Base-by-base conservation (phyloP, 2,329 filamentous ascomycete genomes). In the Xylaria polymorpha region DNA sequence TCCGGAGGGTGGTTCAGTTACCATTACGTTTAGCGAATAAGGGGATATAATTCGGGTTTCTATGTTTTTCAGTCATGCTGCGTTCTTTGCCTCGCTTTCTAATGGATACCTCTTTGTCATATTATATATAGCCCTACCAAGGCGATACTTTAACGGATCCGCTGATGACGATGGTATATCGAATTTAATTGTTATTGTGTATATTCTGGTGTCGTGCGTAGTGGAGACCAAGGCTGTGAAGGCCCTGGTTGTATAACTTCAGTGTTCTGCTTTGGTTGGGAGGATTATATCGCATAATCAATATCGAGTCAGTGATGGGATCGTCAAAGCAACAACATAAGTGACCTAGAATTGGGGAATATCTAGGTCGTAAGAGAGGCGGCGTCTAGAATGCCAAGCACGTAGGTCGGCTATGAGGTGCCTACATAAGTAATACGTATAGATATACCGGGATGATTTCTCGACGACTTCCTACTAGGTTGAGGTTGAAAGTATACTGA, bases 11-110 rank as follows among this genome's bases (percentile, higher is more conserved):
- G 82, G 82, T 71, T 79, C 75, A 43, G 84, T 82, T 35, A 76
- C 79, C 67, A 79, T 87, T 72, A 82, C 80, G 64, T 85, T 85
- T 77, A 84, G 80, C 76, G 76, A 79, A 64, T 74, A 71, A 68
- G 41, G 53, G 15, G 51, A 70, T 51, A 55, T 67, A 59, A 43
- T 22, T 57, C 57, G 59, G 71, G 57, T 50, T 66, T 66, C 59
- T 70, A 73, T 67, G 48, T 56, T 72, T 73, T 73, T 73, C 64
- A 60, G 64, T 74, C 57, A 61, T 69, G 71, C 71, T 73, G 68
- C 68, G 66, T 75, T 73, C 32, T 69, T 72, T 77, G 75, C 75
- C 74, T 76, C 76, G 72, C 69, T 74, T 78, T 78, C 74, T 76
- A 73, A 77, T 74, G 74, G 76, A 79, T 78, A 78, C 72, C 74